A percentile compares a stretch with the other conserved stretches of the same genome.
Conservation (phyloP, 371 early-diverging fungal species). For the Mucor circinelloides region DNA sequence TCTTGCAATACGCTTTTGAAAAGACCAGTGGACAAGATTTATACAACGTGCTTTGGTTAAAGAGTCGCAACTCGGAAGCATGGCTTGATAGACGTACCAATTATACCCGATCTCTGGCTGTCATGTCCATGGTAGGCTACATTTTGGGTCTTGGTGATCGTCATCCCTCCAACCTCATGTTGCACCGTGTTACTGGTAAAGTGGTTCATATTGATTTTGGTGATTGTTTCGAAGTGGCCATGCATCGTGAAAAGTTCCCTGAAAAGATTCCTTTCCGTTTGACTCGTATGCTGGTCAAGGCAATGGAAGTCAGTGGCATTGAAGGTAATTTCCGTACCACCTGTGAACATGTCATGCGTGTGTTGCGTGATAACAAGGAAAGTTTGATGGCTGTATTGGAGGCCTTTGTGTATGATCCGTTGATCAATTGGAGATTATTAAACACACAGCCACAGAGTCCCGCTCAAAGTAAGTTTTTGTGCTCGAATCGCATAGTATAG, state of each 20-base stretch:
- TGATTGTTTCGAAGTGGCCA: conserved; percentile 98
- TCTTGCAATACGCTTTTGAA: conserved; percentile 94
- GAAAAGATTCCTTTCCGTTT: conserved; percentile 98
- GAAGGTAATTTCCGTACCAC: conserved; percentile 96
- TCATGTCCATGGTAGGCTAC: conserved; percentile 99
- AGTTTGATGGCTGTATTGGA: conserved; percentile 98
- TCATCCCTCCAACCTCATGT: conserved; percentile 98
- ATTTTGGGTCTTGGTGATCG: conserved; percentile 98
- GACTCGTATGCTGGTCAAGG: conserved; percentile 97
- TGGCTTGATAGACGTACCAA: conserved; percentile 97
- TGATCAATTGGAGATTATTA: conserved; percentile 90
- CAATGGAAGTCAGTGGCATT: conserved; percentile 97
- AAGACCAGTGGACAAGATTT: conserved; percentile 96
- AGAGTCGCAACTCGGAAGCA: conserved; percentile 91
- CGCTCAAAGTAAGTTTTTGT: conserved; percentile 34
- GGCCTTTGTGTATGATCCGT: conserved; percentile 97
- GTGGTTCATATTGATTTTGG: conserved; percentile 99
- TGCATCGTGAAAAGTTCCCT: conserved; percentile 97
- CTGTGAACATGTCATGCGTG: conserved; percentile 96
- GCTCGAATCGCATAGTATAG: too few species aligned
- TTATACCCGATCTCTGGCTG: conserved; percentile 95
- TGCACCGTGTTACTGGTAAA: conserved; percentile 92
- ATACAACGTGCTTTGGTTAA: conserved; percentile 95
- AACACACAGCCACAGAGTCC: conserved; percentile 51
- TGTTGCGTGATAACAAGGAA: conserved; percentile 94